Evolutionary conservation across 2,329 filamentous ascomycete genomes (phyloP), one percentile per base, ranked within the genome.

Genomic region (Zarea fungicola): DNA sequence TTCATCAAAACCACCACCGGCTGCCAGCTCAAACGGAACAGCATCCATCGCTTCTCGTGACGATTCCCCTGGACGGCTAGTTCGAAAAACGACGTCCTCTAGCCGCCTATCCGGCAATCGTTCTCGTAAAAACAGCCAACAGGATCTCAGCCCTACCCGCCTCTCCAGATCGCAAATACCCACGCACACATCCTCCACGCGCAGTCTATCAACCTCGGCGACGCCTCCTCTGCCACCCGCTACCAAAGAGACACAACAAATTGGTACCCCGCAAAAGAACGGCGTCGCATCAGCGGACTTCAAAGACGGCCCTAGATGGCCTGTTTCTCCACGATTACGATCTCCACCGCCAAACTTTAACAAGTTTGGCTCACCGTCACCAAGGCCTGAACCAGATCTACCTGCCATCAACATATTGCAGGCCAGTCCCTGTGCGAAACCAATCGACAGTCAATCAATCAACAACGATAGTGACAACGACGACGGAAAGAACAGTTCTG

Each of bases 241-340:
- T 6, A 65, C 74, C 34, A 73, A 81, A 51, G 87, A 95, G 54
- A 3, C 67, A 73, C 22, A 68, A 78, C 58, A 83, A 83, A 67
- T 72, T 80, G 47, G 75, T 83, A 76, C 77, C 53, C 80, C 85
- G 13, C 77, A 84, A 59, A 89, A 90, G 65, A 70, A 29, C 47
- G 34, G 77, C 5, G 64, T 71, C 21, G 61, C 71, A 53, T 62
- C 65, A 42, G 63, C 72, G 44, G 76, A 85, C 45, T 60, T 74
- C 34, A 76, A 64, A 60, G 77, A 83, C 50, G 76, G 76, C 46
- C 81, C 81, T 54, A 79, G 84, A 66, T 92, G 87, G 87, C 86
- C 88, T 22, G 70, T 85, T 53, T 91, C 87, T 40, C 87, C 88
- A 39, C 79, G 87, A 54, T 65, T 93, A 55, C 86, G 84, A 63